These are phyloP conservation scores for Flaveria sonorensis DNA, from an alignment of 129 eudicot species.

Conservation along the genomic window DNA sequence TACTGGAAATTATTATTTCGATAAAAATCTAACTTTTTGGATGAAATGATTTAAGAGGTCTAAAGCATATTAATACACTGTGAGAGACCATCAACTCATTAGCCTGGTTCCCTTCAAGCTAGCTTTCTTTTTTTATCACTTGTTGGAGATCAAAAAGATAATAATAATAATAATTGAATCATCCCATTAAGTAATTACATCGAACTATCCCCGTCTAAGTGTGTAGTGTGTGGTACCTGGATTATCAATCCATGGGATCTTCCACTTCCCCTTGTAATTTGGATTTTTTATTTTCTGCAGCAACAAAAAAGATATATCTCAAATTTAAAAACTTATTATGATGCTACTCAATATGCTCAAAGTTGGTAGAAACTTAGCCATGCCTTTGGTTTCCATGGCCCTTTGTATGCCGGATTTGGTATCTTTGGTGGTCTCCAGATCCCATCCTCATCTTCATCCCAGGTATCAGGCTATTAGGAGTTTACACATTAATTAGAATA, in stretches of 20 bases:
- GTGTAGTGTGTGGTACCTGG: constrained; percentile 60
- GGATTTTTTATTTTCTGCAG: constrained; percentile 90
- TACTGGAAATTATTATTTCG: neutral
- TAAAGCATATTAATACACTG: neutral
- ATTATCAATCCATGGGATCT: constrained; percentile 91
- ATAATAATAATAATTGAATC: neutral
- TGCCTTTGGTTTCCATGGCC: constrained; percentile 97
- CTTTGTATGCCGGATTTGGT: constrained; percentile 93
- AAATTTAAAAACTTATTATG: neutral
- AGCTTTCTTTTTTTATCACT: neutral
- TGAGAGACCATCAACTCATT: neutral
- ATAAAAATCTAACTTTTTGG: neutral
- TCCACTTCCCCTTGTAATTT: constrained; percentile 98
- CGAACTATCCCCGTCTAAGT: neutral
- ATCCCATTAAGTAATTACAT: neutral
- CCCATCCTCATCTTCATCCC: constrained; percentile 99
- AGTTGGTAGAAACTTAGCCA: constrained; percentile 20
- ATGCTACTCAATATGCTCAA: neutral
- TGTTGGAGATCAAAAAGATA: constrained; percentile 1
- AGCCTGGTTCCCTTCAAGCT: neutral
- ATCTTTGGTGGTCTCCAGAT: constrained; percentile 82
- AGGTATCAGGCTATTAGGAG: constrained; percentile 65
- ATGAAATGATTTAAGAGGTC: neutral
- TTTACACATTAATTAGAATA: constrained; percentile 1
- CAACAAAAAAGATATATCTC: constrained; percentile 7